Evolutionary conservation across 768 basidiomycete species (phyloP), one percentile per base, ranked within the genome.

Genomic region (Royoungia palumana): DNA sequence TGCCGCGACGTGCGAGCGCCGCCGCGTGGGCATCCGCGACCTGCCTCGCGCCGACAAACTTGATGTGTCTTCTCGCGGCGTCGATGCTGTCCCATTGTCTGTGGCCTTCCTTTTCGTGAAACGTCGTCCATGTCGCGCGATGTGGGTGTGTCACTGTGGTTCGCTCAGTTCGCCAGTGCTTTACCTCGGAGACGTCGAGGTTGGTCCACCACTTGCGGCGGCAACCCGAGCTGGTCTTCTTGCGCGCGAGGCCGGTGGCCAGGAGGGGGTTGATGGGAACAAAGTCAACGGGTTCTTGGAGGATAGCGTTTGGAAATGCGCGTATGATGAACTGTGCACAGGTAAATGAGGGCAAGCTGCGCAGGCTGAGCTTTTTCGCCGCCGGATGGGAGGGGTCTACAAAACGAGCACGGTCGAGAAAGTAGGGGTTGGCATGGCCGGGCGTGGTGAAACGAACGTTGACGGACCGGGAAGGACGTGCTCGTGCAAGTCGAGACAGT

Each of bases 361-460:
- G 53, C 5, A 55, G 27, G 22, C 32, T 2, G 28, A 56, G 57
- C 5, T 10, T 28, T 20, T 16, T 37, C 0, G 54, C 44, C 0
- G 62, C 54, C 12, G 62, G 64, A 22, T 65, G 64, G 2, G 27
- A 7, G 2, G 59, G 54, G 41, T 66, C 54, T 12, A 66, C 3
- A 5, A 50, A 17, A 8, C 32, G 43, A 4, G 41, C 16, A 2
- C 51, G 54, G 32, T 62, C 48, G 38, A 56, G 36, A 36, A 45
- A 46, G 39, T 49, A 35, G 0, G 56, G 61, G 11, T 54, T 53
- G 5, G 55, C 56, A 21, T 52, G 51, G 1, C 60, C 54, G 0
- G 52, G 59, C 1, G 59, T 32, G 0, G 57, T 40, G 27, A 28
- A 27, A 3, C 56, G 61, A 8, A 58, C 44, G 36, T 51, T 51